Evolutionary conservation across 805 yeast species (phyloP), one percentile per base, ranked within the genome.

Genomic region (Saturnispora dispora): DNA sequence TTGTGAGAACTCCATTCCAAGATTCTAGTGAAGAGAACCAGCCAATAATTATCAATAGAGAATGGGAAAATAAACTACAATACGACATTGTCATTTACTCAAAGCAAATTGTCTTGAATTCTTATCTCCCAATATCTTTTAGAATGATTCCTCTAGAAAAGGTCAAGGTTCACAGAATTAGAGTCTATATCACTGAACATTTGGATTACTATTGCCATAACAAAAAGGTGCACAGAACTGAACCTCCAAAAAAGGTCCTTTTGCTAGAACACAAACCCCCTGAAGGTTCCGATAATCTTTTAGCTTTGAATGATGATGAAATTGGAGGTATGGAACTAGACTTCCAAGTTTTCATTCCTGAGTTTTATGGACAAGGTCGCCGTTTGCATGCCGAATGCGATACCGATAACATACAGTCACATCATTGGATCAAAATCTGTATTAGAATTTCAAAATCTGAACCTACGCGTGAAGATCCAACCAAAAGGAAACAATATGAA

Each of bases 391-490:
- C 98, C 1, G 95, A 93, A 66, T 87, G 96, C 0, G 79, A 87
- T 3, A 83, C 76, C 58, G 79, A 77, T 23, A 82, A 81, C 58
- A 88, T 93, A 55, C 90, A 88, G 68, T 77, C 93, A 6, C 91
- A 87, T 60, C 99, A 93, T 68, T 93, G 99, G 97, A 82, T 93
- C 60, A 93, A 93, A 68, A 77, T 93, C 15, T 85, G 95, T 56
- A 69, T 93, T 48, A 71, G 98, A 48, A 72, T 93, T 39, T 86
- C 96, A 5, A 79, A 77, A 57, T 62, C 74, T n/a, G 82, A 85
- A 43, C 77, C 81, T 2, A 72, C 74, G 2, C 68, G 71, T 44
- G 70, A 64, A 23, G 64, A 67, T 39, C 67, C 69, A 2, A 47
- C 54, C 6, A 87, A 87, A 62, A 73, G 95, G 45, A 93, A 90